A percentile compares a stretch with the other conserved stretches of the same genome.
phyloP scores from a whole-genome alignment of 805 yeast genomes.

The Saturnispora halmiae region DNA sequence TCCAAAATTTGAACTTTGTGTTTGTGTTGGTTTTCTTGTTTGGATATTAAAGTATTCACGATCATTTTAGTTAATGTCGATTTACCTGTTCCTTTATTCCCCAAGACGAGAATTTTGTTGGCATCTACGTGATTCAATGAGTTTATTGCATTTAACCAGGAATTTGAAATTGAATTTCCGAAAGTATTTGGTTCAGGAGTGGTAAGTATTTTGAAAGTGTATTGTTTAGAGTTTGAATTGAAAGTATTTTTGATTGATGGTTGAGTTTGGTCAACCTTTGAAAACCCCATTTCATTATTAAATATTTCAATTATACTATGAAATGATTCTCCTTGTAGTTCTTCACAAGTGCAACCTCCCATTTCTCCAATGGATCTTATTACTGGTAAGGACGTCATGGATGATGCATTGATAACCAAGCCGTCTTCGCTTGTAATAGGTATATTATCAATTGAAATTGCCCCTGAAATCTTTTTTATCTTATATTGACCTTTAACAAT shows the following conservation, averaged over 20 bases:
- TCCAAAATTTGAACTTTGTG: slow-evolving; percentile 47
- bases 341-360: too few species aligned
- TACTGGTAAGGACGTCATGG: slow-evolving; percentile 34
- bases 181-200: slow-evolving; percentile 21
- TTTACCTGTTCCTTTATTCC: slow-evolving; percentile 75
- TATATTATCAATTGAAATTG: slow-evolving; percentile 35
- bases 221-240: slow-evolving; percentile 17
- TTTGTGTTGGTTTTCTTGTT: slow-evolving; percentile 1
- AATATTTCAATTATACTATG: slow-evolving; percentile 34
- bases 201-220: slow-evolving; percentile 32
- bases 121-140: too few species aligned
- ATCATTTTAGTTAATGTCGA: slow-evolving; percentile 57
- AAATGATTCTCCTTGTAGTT: too few species aligned
- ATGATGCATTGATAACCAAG: slow-evolving; percentile 27
- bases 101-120: slow-evolving; percentile 38
- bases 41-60: slow-evolving; percentile 37
- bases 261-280: slow-evolving; percentile 33
- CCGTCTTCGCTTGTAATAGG: slow-evolving; percentile 15
- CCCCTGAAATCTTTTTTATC: slow-evolving; percentile 39
- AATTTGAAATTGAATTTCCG: slow-evolving; percentile 22
- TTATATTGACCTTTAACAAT: slow-evolving; percentile 40
- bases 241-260: slow-evolving; percentile 39
- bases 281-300: slow-evolving; percentile 36
- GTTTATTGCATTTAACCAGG: slow-evolving; percentile 21
- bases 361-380: slow-evolving; percentile 29